Base-by-base conservation (phyloP, 2,329 filamentous ascomycete species). In the Clarireedia hainanense region DNA sequence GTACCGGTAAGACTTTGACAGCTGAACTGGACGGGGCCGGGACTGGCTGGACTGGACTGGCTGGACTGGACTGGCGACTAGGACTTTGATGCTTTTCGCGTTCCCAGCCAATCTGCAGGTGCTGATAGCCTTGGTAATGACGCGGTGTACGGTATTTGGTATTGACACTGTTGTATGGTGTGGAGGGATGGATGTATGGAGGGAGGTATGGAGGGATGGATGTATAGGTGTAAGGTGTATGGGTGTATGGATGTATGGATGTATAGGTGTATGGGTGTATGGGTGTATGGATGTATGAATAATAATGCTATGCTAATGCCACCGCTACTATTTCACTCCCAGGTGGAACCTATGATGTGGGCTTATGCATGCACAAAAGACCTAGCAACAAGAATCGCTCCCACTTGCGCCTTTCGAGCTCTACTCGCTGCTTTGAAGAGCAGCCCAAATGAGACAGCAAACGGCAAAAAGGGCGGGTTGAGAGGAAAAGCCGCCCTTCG, bases 291-390 rank as follows among this genome's bases (percentile, higher is more conserved):
- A 52, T 10, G 24, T 42, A n/a, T 6, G 42, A 47, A 24, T 5
- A 27, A 30, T 47, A 24, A 42, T 27, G 40, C 26, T 50, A 40
- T 49, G 45, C 26, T 49, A 10, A 43, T 58, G 46, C 46, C 23
- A 27, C 12, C 45, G n/a, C 47, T 39, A 50, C 47, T 43, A 15
- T 24, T 45, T 39, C 45, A 27, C 17, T 23, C 9, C 6, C 23
- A 24, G 23, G 36, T 39, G 15, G 17, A 23, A 30, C 12, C 30
- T 46, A 40, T 57, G 36, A 55, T 51, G 57, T 58, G 60, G 62
- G 61, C 63, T 65, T 66, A 65, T 66, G 64, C 63, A 64, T 64
- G 58, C 59, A 62, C 59, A 64, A 57, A 50, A 37, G 50, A 23
- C 26, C 20, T 50, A 34, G 10, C 14, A 12, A 47, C 15, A 27